Evolutionary conservation across 78 protist genomes (phyloP).

Genomic region (Polysphondylium violaceum): DNA sequence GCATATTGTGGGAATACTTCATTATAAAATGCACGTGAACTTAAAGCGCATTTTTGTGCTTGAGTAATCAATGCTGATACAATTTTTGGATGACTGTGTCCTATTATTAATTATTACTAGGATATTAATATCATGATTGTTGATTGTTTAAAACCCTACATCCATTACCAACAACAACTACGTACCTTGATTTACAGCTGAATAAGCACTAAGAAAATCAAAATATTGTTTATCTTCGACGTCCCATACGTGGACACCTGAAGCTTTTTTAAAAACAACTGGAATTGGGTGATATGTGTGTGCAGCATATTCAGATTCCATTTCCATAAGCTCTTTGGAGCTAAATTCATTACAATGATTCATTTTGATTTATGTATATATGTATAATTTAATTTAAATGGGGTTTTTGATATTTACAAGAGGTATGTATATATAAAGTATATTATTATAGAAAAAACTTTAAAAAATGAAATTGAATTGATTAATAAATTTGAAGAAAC

Average conservation of each 20-base stretch:
- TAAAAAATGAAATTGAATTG: not conserved
- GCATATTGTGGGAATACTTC: constrained; percentile 86
- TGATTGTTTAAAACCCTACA: too few relatives aligned
- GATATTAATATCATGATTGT: not conserved
- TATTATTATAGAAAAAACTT: too few relatives aligned
- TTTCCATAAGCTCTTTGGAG: constrained; percentile 45
- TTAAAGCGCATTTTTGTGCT: constrained; percentile 87
- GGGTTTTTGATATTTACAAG: not conserved
- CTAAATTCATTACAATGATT: not conserved
- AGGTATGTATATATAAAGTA: not conserved
- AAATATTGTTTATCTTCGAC: constrained; percentile 95
- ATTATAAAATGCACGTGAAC: constrained; percentile 98
- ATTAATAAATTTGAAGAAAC: too few relatives aligned
- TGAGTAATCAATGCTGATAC: constrained; percentile 92
- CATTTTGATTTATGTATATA: not conserved
- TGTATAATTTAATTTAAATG: not conserved
- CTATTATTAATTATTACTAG: constrained; percentile 58
- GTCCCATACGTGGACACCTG: constrained; percentile 96
- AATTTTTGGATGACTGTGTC: constrained; percentile 96
- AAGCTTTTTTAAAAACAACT: constrained; percentile 93
- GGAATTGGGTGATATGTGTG: constrained; percentile 98
- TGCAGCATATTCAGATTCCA: constrained; percentile 42
- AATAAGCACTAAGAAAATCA: constrained; percentile 97
- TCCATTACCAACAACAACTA: too few relatives aligned
- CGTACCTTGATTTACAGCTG: constrained; percentile 96